A percentile compares a stretch with the other conserved stretches of the same genome.
phyloP scores from a whole-genome alignment of 305 asterid species.

The Fraxinus greggii region DNA sequence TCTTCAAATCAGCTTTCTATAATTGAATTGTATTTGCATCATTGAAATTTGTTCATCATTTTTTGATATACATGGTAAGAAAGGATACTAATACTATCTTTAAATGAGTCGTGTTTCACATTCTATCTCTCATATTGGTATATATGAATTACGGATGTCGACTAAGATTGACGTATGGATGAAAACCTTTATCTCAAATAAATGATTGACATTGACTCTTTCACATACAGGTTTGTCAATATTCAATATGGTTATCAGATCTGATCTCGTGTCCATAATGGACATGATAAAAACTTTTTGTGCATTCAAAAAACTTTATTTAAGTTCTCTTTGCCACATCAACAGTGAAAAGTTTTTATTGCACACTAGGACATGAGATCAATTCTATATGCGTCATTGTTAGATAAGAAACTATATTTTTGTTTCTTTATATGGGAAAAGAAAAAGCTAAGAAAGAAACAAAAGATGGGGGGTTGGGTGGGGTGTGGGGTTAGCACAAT shows the following conservation, averaged over 20 bases:
- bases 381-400: slow-evolving; percentile 2
- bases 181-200: neutral
- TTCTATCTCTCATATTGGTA: neutral
- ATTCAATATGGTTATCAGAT: slow-evolving; percentile 25
- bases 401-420: slow-evolving; percentile 19
- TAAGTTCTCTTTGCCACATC: neutral
- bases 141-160: neutral
- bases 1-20: neutral
- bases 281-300: neutral
- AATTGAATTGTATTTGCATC: slow-evolving; percentile 15
- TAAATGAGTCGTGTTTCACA: neutral
- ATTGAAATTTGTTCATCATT: slow-evolving; percentile 35
- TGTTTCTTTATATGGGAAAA: slow-evolving; percentile 22
- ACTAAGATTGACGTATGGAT: neutral
- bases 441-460: slow-evolving; percentile 8
- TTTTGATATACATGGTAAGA: slow-evolving; percentile 18
- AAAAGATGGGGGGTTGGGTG: neutral
- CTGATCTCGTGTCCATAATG: neutral
- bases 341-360: too few relatives aligned
- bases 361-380: neutral
- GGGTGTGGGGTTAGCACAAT: neutral
- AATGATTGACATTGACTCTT: slow-evolving; percentile 24
- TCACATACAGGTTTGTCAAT: slow-evolving; percentile 42
- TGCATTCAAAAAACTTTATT: too few relatives aligned
- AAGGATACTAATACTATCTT: neutral